These are phyloP conservation scores for Posidonia oceanica DNA, from an alignment of 116 monocot genomes.

Conservation along the genomic window DNA sequence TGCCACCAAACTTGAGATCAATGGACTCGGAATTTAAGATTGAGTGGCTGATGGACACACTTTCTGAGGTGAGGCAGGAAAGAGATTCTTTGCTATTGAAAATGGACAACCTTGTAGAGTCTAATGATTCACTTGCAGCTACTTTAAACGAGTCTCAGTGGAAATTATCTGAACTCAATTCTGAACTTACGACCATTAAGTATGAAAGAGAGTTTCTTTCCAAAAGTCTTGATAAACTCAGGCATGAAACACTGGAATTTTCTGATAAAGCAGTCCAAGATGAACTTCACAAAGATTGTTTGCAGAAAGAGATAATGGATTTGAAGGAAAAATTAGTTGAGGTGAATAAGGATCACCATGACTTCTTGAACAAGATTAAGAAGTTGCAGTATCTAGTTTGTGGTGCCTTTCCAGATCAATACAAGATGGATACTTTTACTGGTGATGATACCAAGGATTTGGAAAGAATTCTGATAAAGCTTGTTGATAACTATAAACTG, in stretches of 20 bases:
- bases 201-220: constrained; percentile 58
- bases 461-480: constrained; percentile 37
- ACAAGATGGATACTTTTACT: constrained; percentile 14
- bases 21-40: constrained; percentile 56
- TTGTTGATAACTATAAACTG: constrained; percentile 41
- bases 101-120: constrained; percentile 57
- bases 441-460: constrained; percentile 25
- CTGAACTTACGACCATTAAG: constrained; percentile 44
- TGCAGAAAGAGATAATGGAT: constrained; percentile 44
- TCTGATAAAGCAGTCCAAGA: constrained; percentile 51
- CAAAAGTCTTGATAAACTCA: constrained; percentile 55
- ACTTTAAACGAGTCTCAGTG: constrained; percentile 27
- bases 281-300: constrained; percentile 48
- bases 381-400: constrained; percentile 36
- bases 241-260: constrained; percentile 39
- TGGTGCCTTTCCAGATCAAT: constrained; percentile 29
- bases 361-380: constrained; percentile 28
- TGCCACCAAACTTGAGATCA: constrained; percentile 54
- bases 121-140: constrained; percentile 53
- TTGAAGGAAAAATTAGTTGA: constrained; percentile 43
- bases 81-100: constrained; percentile 63
- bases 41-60: constrained; percentile 50
- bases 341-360: constrained; percentile 16
- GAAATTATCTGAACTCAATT: constrained; percentile 44
- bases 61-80: constrained; percentile 48